These are phyloP conservation scores for Mycena vulgaris DNA, from an alignment of 768 basidiomycete species.

Conservation along the genomic window DNA sequence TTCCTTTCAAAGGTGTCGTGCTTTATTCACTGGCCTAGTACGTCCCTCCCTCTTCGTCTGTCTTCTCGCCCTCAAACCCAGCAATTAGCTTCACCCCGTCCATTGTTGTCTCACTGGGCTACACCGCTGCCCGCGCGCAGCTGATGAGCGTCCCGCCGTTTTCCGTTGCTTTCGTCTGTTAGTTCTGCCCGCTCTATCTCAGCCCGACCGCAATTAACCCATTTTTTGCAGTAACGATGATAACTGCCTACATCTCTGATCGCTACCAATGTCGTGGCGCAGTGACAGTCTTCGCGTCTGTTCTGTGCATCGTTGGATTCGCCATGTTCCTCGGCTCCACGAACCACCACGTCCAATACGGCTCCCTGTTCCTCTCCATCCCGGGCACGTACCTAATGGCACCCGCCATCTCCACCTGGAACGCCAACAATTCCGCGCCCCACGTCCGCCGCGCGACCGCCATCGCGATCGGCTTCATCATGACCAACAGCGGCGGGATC, in stretches of 20 bases:
- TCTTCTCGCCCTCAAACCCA: slow-evolving; percentile 48
- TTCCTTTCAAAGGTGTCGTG: slow-evolving; percentile 51
- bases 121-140: slow-evolving; percentile 60
- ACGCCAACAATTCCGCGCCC: slow-evolving; percentile 66
- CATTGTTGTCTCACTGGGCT: slow-evolving; percentile 67
- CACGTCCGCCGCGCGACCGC: slow-evolving; percentile 63
- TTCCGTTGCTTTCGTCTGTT: slow-evolving; percentile 52
- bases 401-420: slow-evolving; percentile 62
- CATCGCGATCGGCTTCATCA: slow-evolving; percentile 59
- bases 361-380: slow-evolving; percentile 61
- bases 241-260: slow-evolving; percentile 44
- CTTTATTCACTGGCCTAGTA: slow-evolving; percentile 67
- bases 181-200: slow-evolving; percentile 3
- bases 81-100: slow-evolving; percentile 68
- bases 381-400: slow-evolving; percentile 58
- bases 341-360: slow-evolving; percentile 55
- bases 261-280: slow-evolving; percentile 45
- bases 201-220: not conserved
- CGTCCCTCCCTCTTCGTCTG: slow-evolving; percentile 39
- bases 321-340: slow-evolving; percentile 56
- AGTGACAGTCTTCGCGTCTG: slow-evolving; percentile 49
- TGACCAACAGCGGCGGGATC: slow-evolving; percentile 61
- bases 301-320: slow-evolving; percentile 54
- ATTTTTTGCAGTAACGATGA: slow-evolving; percentile 41
- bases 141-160: slow-evolving; percentile 65